Percentiles rank a stretch among this genome's conserved stretches.
phyloP scores from a whole-genome alignment of 176 grass and related monocot genomes.

The Neostapfia colusana region DNA sequence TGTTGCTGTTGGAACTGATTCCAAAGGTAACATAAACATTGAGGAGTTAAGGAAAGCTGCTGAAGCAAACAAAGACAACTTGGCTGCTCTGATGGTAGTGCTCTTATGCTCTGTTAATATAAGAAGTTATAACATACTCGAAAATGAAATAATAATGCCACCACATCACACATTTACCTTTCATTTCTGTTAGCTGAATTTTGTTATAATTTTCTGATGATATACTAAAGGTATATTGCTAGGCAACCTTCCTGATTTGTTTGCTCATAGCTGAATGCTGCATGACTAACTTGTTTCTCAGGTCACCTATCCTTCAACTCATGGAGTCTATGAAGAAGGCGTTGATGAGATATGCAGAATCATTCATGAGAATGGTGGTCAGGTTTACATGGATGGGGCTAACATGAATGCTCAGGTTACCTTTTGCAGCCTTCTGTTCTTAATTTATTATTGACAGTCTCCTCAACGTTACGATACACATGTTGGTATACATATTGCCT shows the following conservation, averaged over 20 bases:
- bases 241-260: not conserved
- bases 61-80: slow-evolving; percentile 86
- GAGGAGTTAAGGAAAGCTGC: slow-evolving; percentile 90
- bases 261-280: slow-evolving; percentile 5
- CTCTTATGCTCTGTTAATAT: slow-evolving; percentile 8
- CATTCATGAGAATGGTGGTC: slow-evolving; percentile 94
- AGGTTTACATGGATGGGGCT: slow-evolving; percentile 99
- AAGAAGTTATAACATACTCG: slow-evolving; percentile 21
- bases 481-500: not conserved
- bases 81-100: slow-evolving; percentile 92
- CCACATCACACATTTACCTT: slow-evolving; percentile 20
- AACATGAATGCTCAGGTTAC: slow-evolving; percentile 99
- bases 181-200: slow-evolving; percentile 11
- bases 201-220: slow-evolving; percentile 9
- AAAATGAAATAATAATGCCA: not conserved
- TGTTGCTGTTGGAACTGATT: slow-evolving; percentile 94
- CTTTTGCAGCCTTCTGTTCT: slow-evolving; percentile 15
- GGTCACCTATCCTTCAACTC: slow-evolving; percentile 99
- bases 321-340: slow-evolving; percentile 99
- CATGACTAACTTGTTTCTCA: slow-evolving; percentile 46
- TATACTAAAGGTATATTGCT: not conserved
- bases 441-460: slow-evolving; percentile 2
- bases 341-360: slow-evolving; percentile 98
- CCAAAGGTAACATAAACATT: slow-evolving; percentile 99
- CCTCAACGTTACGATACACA: not conserved